These are phyloP conservation scores for Pestalotiopsis fici DNA, from an alignment of 2,329 filamentous ascomycete genomes.

Conservation along the genomic window DNA sequence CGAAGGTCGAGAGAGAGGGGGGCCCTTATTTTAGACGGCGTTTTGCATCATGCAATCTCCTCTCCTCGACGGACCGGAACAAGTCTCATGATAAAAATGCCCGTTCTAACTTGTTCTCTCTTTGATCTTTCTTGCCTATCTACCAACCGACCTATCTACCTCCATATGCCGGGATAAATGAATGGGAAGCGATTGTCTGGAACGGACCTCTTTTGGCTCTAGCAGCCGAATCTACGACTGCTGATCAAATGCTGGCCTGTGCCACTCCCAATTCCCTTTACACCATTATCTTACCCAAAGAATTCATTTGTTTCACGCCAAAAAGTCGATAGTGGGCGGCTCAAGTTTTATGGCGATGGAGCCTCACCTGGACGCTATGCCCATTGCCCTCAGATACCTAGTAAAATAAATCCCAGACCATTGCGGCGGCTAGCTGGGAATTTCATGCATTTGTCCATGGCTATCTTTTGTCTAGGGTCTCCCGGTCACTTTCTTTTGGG, in stretches of 20 bases:
- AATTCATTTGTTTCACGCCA: neutral
- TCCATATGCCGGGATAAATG: no score
- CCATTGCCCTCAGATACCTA: neutral
- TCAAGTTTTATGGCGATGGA: neutral
- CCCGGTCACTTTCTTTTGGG: neutral
- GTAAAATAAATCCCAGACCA: neutral
- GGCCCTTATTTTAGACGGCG: neutral
- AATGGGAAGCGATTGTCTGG: neutral
- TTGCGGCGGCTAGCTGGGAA: neutral
- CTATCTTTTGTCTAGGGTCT: neutral
- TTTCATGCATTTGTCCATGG: neutral
- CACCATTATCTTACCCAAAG: neutral
- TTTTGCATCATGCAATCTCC: slow-evolving; percentile 2
- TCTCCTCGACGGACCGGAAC: slow-evolving; percentile 1
- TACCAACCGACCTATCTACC: neutral
- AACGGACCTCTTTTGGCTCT: neutral
- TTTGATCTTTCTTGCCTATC: neutral
- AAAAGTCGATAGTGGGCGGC: neutral
- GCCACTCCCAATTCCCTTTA: neutral
- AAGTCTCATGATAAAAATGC: neutral
- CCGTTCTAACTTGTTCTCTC: neutral
- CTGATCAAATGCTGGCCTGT: neutral
- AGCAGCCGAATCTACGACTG: neutral
- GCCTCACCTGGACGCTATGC: neutral
- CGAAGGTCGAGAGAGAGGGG: neutral